These are phyloP conservation scores for Colletotrichum sp. DNA, from an alignment of 2,329 filamentous ascomycete genomes.

Conservation along the genomic window DNA sequence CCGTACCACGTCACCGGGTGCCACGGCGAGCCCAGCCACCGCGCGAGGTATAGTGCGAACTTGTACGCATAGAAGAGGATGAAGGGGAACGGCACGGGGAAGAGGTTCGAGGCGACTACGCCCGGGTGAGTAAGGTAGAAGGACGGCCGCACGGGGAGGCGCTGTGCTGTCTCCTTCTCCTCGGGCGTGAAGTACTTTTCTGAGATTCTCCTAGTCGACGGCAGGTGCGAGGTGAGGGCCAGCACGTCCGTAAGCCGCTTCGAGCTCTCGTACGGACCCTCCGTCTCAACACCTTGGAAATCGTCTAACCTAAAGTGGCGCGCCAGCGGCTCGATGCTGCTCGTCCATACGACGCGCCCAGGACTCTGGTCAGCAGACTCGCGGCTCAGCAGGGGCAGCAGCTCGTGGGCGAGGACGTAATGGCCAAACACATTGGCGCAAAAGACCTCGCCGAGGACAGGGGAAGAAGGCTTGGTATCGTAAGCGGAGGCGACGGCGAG, in stretches of 20 bases:
- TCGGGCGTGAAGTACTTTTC: slow-evolving; percentile 57
- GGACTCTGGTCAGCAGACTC: slow-evolving; percentile 41
- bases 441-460: slow-evolving; percentile 80
- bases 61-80: slow-evolving; percentile 75
- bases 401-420: slow-evolving; percentile 83
- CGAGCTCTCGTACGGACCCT: slow-evolving; percentile 78
- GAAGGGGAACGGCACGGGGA: slow-evolving; percentile 72
- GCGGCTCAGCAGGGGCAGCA: slow-evolving; percentile 74
- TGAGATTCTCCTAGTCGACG: slow-evolving; percentile 64
- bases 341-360: slow-evolving; percentile 85
- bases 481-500: slow-evolving; percentile 1
- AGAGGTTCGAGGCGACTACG: slow-evolving; percentile 80
- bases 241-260: slow-evolving; percentile 89
- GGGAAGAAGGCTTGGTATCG: slow-evolving; percentile 53
- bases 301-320: slow-evolving; percentile 68
- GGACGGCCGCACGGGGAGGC: slow-evolving; percentile 49
- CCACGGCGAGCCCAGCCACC: slow-evolving; percentile 87
- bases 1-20: slow-evolving; percentile 78
- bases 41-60: slow-evolving; percentile 70
- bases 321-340: slow-evolving; percentile 73
- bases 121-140: slow-evolving; percentile 88
- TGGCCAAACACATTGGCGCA: slow-evolving; percentile 94
- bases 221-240: slow-evolving; percentile 73
- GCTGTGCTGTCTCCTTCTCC: slow-evolving; percentile 23
- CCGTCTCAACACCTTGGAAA: slow-evolving; percentile 72